A percentile compares a stretch with the other conserved stretches of the same genome.
phyloP scores from a whole-genome alignment of 495 filamentous ascomycete species.

The Cercophora scortea region DNA sequence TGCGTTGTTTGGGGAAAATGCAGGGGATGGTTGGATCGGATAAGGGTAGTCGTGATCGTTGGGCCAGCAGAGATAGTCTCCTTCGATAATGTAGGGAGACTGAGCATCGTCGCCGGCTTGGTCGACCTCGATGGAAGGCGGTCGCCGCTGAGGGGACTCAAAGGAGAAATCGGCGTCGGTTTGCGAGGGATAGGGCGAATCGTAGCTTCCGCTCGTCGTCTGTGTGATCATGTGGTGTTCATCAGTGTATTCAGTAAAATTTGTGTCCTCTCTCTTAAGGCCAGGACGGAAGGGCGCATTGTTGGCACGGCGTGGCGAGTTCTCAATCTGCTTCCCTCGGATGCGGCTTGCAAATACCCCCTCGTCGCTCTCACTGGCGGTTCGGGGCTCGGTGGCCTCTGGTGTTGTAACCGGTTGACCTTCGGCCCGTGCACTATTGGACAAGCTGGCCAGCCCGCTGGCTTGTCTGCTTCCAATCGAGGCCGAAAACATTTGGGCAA shows the following conservation, averaged over 20 bases:
- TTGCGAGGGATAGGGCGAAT: conserved; percentile 23
- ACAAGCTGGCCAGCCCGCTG: conserved; percentile 30
- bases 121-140: neutral
- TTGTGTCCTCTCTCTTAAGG: conserved; percentile 26
- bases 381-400: neutral
- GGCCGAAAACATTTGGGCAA: conserved; percentile 67
- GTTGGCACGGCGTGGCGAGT: conserved; percentile 17
- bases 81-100: conserved; percentile 36
- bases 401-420: too few species aligned
- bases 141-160: conserved; percentile 6
- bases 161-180: conserved; percentile 14
- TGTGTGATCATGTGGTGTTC: conserved; percentile 39
- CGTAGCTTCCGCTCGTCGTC: conserved; percentile 32
- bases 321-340: conserved; percentile 23
- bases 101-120: conserved; percentile 20
- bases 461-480: conserved; percentile 53
- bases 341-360: conserved; percentile 29
- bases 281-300: conserved; percentile 11
- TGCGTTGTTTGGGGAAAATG: conserved; percentile 6
- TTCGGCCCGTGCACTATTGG: conserved; percentile 13
- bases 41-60: conserved; percentile 41
- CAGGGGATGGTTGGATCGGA: conserved; percentile 14
- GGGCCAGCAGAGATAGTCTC: conserved; percentile 42
- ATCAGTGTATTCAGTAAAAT: conserved; percentile 28
- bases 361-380: conserved; percentile 18